Conservation (phyloP, 176 grass and related monocot genomes). For the Carex parvula region DNA sequence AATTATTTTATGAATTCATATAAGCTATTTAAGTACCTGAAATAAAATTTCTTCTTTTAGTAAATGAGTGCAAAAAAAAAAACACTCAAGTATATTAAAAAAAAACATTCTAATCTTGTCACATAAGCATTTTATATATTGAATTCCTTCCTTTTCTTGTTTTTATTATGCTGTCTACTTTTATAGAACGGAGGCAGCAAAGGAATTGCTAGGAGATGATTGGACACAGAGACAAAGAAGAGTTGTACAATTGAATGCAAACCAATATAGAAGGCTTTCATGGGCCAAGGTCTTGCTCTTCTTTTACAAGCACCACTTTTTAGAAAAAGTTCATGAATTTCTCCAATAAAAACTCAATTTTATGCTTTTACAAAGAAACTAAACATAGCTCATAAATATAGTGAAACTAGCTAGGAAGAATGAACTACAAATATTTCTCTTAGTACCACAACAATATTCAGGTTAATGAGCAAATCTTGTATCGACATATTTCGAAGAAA, state of each 20-base stretch:
- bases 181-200: constrained; percentile 42
- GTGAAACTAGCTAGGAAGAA: neutral
- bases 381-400: neutral
- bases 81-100: neutral
- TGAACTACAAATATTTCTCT: neutral
- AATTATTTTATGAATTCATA: neutral
- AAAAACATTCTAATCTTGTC: neutral
- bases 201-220: constrained; percentile 62
- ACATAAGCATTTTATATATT: neutral
- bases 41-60: neutral
- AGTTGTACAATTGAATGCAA: constrained; percentile 60
- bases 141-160: neutral
- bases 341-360: neutral
- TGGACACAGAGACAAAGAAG: constrained; percentile 60
- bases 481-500: neutral
- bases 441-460: no score
- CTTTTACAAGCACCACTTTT: neutral
- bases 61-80: neutral
- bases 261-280: constrained; percentile 53
- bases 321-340: neutral
- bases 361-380: neutral
- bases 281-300: constrained; percentile 60
- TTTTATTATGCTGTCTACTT: neutral
- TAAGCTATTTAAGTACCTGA: neutral
- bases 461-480: neutral